Percentiles rank a stretch among this genome's conserved stretches.
Evolutionary conservation across 1,284 basidiomycete genomes (phyloP).

Genomic region (Leccinum pachyderme): DNA sequence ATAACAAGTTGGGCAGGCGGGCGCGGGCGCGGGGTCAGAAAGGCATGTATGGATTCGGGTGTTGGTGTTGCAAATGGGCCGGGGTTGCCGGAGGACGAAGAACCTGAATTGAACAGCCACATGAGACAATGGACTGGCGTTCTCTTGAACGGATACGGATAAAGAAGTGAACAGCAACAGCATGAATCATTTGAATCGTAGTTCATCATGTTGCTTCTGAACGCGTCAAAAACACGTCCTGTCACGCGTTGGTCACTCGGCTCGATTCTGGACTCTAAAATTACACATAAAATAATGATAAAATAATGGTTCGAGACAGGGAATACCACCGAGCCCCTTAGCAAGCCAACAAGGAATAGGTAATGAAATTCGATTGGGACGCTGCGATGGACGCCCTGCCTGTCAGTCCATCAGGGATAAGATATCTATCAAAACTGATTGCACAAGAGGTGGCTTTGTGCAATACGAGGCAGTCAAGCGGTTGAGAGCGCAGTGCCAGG

Average conservation of each 20-base stretch:
- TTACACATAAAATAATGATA: conserved; percentile 5
- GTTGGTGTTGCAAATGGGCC: conserved; percentile 28
- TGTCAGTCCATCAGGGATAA: conserved; percentile 10
- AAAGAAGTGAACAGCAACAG: conserved; percentile 13
- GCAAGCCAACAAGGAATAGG: background rate
- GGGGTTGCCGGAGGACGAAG: conserved; percentile 22
- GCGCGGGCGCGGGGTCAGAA: conserved; percentile 22
- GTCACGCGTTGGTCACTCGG: conserved; percentile 25
- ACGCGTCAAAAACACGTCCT: conserved; percentile 28
- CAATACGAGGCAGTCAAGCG: background rate
- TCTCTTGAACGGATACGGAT: conserved; percentile 16
- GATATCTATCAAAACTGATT: conserved; percentile 18
- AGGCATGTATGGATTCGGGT: conserved; percentile 24
- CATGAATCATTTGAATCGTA: conserved; percentile 9
- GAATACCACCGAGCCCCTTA: conserved; percentile 16
- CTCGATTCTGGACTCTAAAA: conserved; percentile 11
- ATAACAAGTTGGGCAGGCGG: conserved; percentile 20
- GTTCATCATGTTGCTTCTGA: conserved; percentile 22
- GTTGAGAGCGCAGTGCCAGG: background rate
- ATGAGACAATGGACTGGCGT: conserved; percentile 26
- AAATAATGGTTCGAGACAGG: conserved; percentile 9
- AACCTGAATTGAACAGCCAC: conserved; percentile 10
- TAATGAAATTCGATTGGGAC: conserved; percentile 18
- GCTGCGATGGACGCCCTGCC: background rate
- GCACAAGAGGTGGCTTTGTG: conserved; percentile 3